A percentile compares a stretch with the other conserved stretches of the same genome.
Evolutionary conservation across 2,329 filamentous ascomycete genomes (phyloP).

Genomic region (Pyricularia grisea): DNA sequence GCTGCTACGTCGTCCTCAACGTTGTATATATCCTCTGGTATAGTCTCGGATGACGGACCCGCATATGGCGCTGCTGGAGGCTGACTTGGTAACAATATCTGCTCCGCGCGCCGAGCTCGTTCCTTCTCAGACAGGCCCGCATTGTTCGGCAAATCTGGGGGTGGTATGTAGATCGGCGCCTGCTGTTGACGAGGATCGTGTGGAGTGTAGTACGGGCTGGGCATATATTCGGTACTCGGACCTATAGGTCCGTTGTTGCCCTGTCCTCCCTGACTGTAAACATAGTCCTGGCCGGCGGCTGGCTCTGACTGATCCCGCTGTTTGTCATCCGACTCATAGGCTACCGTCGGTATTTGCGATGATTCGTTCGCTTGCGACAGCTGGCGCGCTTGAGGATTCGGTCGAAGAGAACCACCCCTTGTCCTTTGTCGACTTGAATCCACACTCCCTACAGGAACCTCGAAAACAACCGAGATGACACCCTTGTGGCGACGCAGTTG

Average conservation of each 20-base stretch:
- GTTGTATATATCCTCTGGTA: constrained; percentile 38
- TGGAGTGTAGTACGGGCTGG: constrained; percentile 10
- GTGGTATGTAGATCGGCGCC: constrained; percentile 40
- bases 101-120: constrained; percentile 66
- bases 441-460: constrained; percentile 76
- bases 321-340: not conserved
- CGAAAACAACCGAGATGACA: constrained; percentile 79
- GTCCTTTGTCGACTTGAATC: constrained; percentile 57
- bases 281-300: not conserved
- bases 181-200: constrained; percentile 24
- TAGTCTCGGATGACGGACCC: constrained; percentile 30
- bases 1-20: constrained; percentile 22
- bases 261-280: not conserved
- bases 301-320: not conserved
- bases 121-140: constrained; percentile 72
- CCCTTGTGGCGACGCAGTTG: constrained; percentile 80
- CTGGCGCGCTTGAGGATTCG: not conserved
- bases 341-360: constrained; percentile 2
- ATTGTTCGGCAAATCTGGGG: constrained; percentile 50
- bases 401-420: constrained; percentile 9
- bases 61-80: constrained; percentile 41
- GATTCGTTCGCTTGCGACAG: not conserved
- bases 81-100: constrained; percentile 70
- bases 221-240: not conserved
- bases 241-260: not conserved